Percentiles rank a stretch among this genome's conserved stretches.
Conservation (phyloP, 495 filamentous ascomycete genomes). For the Pyrenula massariospora region DNA sequence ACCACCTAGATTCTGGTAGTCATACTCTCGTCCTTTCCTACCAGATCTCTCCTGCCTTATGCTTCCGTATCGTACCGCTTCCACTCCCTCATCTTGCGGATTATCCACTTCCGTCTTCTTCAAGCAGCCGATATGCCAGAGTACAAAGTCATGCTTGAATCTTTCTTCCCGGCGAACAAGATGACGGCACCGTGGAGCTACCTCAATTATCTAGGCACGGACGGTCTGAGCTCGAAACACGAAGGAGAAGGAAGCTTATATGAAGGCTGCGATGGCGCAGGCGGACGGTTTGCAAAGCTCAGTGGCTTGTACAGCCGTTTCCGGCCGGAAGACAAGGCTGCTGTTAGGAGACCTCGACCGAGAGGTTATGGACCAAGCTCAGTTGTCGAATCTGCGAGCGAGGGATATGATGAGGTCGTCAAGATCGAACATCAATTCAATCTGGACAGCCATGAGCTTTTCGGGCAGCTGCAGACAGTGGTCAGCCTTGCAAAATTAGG, state of each 20-base stretch:
- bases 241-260: conserved; percentile 29
- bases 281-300: conserved; percentile 22
- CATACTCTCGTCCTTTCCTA: conserved; percentile 50
- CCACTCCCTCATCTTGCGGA: conserved; percentile 51
- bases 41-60: conserved; percentile 47
- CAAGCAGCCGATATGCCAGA: conserved; percentile 41
- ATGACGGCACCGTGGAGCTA: conserved; percentile 55
- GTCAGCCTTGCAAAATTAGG: conserved; percentile 57
- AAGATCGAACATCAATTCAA: conserved; percentile 44
- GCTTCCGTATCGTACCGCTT: conserved; percentile 53
- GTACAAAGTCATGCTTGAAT: conserved; percentile 61
- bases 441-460: conserved; percentile 55
- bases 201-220: conserved; percentile 56
- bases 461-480: conserved; percentile 58
- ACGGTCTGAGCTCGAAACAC: conserved; percentile 27
- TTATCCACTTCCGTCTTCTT: conserved; percentile 54
- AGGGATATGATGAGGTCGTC: conserved; percentile 15
- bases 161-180: conserved; percentile 62
- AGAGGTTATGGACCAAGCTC: background rate
- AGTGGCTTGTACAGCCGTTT: conserved; percentile 45
- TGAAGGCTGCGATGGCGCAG: conserved; percentile 15
- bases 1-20: conserved; percentile 51
- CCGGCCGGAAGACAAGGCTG: conserved; percentile 29
- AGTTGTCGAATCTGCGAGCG: conserved; percentile 1
- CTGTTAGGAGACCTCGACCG: background rate